Percentiles rank a stretch among this genome's conserved stretches.
These are phyloP conservation scores for Simplicillium aogashimaense DNA, from an alignment of 2,329 filamentous ascomycete species.

Conservation along the genomic window DNA sequence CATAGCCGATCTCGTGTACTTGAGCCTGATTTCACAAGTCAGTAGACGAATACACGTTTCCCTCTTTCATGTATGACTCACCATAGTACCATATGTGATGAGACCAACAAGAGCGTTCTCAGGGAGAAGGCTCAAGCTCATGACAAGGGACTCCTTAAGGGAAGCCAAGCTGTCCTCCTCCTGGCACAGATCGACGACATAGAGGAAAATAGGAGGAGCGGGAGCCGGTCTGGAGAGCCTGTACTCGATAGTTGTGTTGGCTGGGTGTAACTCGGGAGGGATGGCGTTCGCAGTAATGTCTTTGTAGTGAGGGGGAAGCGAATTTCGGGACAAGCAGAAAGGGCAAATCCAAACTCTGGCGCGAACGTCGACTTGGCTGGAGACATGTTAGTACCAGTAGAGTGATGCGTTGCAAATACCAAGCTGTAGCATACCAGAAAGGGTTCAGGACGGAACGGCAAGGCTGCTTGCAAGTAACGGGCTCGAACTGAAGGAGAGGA, in stretches of 20 bases:
- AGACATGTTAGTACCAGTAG: conserved; percentile 5
- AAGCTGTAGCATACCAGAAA: conserved; percentile 61
- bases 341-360: conserved; percentile 83
- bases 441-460: conserved; percentile 95
- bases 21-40: conserved; percentile 51
- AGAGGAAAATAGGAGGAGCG: conserved; percentile 77
- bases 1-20: conserved; percentile 96
- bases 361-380: conserved; percentile 72
- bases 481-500: conserved; percentile 87
- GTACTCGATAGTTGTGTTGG: conserved; percentile 86
- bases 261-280: conserved; percentile 71
- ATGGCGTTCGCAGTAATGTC: conserved; percentile 78
- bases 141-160: conserved; percentile 76
- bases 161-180: conserved; percentile 78
- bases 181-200: conserved; percentile 81
- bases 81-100: conserved; percentile 90
- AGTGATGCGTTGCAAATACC: background rate
- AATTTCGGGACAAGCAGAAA: conserved; percentile 77
- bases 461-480: conserved; percentile 90
- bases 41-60: conserved; percentile 6
- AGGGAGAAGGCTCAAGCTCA: conserved; percentile 73
- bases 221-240: conserved; percentile 70
- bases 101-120: conserved; percentile 74
- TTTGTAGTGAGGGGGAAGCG: conserved; percentile 78
- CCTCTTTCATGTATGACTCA: conserved; percentile 22